A percentile compares a stretch with the other conserved stretches of the same genome.
Evolutionary conservation across 1,139 yeast species (phyloP).

Genomic region (Hyphopichia pseudoburtonii): DNA sequence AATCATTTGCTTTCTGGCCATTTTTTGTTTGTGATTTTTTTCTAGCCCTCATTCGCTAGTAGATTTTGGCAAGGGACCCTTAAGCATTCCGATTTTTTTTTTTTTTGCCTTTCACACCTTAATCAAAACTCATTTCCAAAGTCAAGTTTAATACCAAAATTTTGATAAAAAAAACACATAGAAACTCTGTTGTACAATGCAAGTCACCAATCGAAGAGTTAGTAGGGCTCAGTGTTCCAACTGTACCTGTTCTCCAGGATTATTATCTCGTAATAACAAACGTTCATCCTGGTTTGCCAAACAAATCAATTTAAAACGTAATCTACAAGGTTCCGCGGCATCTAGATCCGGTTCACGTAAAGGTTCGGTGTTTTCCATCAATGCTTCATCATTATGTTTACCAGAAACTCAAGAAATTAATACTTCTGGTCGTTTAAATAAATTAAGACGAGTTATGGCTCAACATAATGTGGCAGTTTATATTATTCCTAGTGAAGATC

Average conservation of each 20-base stretch:
- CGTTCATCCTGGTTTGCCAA: conserved; percentile 52
- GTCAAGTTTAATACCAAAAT: no score
- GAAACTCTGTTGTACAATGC: conserved; percentile 1
- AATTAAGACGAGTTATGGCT: conserved; percentile 58
- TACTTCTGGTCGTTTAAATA: conserved; percentile 59
- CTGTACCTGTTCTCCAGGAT: conserved; percentile 83
- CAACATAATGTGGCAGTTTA: conserved; percentile 46
- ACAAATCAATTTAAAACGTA: conserved; percentile 43
- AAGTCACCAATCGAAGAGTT: conserved; percentile 22
- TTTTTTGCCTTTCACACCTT: no score
- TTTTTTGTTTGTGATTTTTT: no score
- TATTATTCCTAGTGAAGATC: conserved; percentile 60
- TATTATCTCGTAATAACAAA: conserved; percentile 63
- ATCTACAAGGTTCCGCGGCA: conserved; percentile 18
- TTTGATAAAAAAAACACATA: no score
- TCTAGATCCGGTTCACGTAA: conserved; percentile 36
- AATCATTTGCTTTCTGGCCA: no score
- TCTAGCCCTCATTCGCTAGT: no score
- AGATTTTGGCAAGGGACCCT: no score
- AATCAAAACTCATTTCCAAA: no score
- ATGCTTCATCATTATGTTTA: conserved; percentile 44
- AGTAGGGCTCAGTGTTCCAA: conserved; percentile 58
- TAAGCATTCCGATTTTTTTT: no score
- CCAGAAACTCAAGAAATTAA: conserved; percentile 52
- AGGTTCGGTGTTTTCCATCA: conserved; percentile 50